Evolutionary conservation across 2,329 filamentous ascomycete species (phyloP), one percentile per base, ranked within the genome.

Genomic region (Davidsoniella virescens): DNA sequence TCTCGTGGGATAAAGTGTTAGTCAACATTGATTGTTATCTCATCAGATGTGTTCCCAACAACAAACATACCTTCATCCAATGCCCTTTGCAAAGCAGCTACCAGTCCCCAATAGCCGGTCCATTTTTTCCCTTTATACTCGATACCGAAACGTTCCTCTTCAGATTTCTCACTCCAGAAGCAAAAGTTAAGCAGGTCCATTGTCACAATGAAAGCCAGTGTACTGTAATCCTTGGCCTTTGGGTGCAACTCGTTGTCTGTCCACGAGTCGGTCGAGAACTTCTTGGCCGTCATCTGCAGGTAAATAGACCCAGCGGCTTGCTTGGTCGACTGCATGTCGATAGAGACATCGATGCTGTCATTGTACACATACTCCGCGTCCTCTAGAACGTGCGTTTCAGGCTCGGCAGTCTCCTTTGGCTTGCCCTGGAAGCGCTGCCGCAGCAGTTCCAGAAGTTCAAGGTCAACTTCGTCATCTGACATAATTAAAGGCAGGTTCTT

Each of bases 101-200:
- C 86, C 51, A 98, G 67, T 62, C 87, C 94, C 81, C 85, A 94
- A 64, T 98, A 98, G 3, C 92, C 92, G 0, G 87, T 95, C 87
- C 87, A 96, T 52, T 66, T 77, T 63, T 77, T 81, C 25, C 78
- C 87, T 43, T 74, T 75, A 64, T 95, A 96, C 52, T 85, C 80
- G 40, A 98, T 75, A 8, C 83, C 75, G 63, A 90, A 98, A 9
- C 87, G 73, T 58, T 90, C 79, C 4, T 78, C 72, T 9, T 84
- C 80, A 0, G 70, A 64, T 42, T 66, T 61, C 48, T 85, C 81
- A 12, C 86, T 93, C 92, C 92, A 98, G 64, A 98, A 98, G 18
- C 82, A 93, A 62, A 96, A 98, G 62, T 98, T 98, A 47, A 98
- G 69, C 25, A 98, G 65, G 62, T 98, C 92, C 87, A 98, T 94